Conservation (phyloP, 495 filamentous ascomycete species). For the Penicillium maclennaniae region DNA sequence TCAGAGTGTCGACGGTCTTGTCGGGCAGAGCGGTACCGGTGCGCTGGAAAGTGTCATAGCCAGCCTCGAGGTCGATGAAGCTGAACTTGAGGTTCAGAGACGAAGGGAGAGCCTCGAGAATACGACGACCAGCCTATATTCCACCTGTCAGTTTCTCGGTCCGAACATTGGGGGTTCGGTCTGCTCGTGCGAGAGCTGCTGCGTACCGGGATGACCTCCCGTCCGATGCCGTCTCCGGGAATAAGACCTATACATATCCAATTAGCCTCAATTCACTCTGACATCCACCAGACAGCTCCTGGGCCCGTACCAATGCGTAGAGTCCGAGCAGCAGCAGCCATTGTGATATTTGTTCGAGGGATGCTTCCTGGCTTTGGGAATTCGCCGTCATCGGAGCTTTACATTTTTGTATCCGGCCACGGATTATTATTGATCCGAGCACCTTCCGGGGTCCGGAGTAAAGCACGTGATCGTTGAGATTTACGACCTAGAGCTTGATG, state of each 20-base stretch:
- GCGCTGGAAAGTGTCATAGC: constrained; percentile 86
- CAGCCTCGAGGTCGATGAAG: constrained; percentile 87
- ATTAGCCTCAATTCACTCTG: constrained; percentile 3
- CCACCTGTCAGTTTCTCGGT: constrained; percentile 12
- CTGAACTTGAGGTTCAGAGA: constrained; percentile 86
- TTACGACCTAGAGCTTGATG: neutral
- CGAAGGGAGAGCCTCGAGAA: constrained; percentile 84
- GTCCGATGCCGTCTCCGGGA: constrained; percentile 96
- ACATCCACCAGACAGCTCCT: neutral
- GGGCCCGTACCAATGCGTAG: constrained; percentile 51
- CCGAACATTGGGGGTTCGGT: constrained; percentile 11
- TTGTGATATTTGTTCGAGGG: constrained; percentile 25
- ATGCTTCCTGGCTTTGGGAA: constrained; percentile 20
- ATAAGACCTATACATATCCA: constrained; percentile 68
- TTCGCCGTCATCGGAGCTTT: constrained; percentile 36
- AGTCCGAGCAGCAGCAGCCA: constrained; percentile 52
- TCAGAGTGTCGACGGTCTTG: constrained; percentile 78
- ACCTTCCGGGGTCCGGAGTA: constrained; percentile 23
- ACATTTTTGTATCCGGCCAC: constrained; percentile 23
- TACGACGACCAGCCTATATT: constrained; percentile 68
- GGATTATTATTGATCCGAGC: constrained; percentile 23
- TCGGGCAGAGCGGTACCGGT: constrained; percentile 86
- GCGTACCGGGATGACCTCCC: constrained; percentile 86
- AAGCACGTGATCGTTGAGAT: constrained; percentile 10
- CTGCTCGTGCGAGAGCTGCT: constrained; percentile 13